Evolutionary conservation across 2,329 filamentous ascomycete genomes (phyloP), one percentile per base, ranked within the genome.

Genomic region (Penicillium sp.): DNA sequence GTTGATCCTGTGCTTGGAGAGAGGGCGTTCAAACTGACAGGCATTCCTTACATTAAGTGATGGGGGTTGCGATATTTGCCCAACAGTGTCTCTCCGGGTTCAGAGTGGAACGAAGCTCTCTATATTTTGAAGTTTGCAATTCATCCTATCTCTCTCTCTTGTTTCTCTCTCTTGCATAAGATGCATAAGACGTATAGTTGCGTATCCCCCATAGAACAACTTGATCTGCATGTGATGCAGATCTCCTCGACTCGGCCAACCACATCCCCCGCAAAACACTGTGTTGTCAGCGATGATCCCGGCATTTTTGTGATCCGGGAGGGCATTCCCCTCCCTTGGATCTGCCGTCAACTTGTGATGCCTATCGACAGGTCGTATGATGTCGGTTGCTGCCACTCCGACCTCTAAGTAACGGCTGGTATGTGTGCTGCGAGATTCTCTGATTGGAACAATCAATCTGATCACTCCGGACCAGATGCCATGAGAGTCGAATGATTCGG

Each of bases 21-120:
- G 66, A 58, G 75, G 22, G 74, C 72, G 1, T 78, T 74, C 60
- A 77, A 73, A 59, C 59, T 81, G 48, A 81, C 77, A 2, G 78
- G 78, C 2, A 78, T 81, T 55, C 77, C 78, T 10, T 81, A 80
- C 54, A 75, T 73, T 49, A 50, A 52, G 44, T 13, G 31, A 22
- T n/a, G 38, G 21, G 21, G 8, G 38, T 5, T 10, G 5, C 11
- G 32, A 34, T 34, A 6, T 27, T 27, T 27, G 24, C 24, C 24
- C 24, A 27, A 27, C 8, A 6, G 24, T 8, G 24, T 6, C 24
- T 27, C 24, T 6, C 24, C 24, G 5, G 5, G 24, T 8, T 27
- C 24, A 27, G 24, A 8, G 24, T 27, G 24, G 24, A 27, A 6
- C 24, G 3, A 27, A 27, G 24, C 8, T 27, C 24, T 27, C 5